These are phyloP conservation scores for Hypoxylon sp. DNA, from an alignment of 2,329 filamentous ascomycete species.

Conservation along the genomic window DNA sequence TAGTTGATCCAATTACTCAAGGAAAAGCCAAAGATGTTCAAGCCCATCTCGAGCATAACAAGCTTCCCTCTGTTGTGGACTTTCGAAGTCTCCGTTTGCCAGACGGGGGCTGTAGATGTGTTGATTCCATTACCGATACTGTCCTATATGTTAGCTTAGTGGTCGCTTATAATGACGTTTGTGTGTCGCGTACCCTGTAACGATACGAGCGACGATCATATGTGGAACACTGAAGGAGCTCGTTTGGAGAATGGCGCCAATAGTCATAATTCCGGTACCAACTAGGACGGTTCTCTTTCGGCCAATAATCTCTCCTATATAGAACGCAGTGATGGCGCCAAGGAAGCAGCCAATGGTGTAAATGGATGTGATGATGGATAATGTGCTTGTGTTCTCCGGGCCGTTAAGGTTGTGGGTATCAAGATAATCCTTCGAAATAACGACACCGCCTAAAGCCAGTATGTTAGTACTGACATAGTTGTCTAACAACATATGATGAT, in stretches of 20 bases:
- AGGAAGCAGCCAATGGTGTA: conserved; percentile 61
- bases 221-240: conserved; percentile 54
- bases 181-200: conserved; percentile 53
- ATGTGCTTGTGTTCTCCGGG: conserved; percentile 52
- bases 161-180: not conserved
- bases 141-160: conserved; percentile 12
- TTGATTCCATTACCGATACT: conserved; percentile 61
- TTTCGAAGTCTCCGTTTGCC: conserved; percentile 54
- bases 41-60: conserved; percentile 51
- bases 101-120: conserved; percentile 52
- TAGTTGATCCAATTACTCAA: conserved; percentile 54
- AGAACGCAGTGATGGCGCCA: conserved; percentile 58
- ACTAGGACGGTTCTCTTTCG: conserved; percentile 60
- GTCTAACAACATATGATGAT: not conserved
- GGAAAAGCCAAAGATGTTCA: conserved; percentile 53
- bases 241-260: conserved; percentile 51
- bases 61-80: conserved; percentile 50
- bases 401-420: conserved; percentile 62
- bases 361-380: conserved; percentile 64
- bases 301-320: conserved; percentile 61
- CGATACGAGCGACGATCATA: conserved; percentile 60
- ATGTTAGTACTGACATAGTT: conserved; percentile 13
- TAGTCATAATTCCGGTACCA: conserved; percentile 60
- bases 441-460: conserved; percentile 58
- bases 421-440: conserved; percentile 68